A percentile compares a stretch with the other conserved stretches of the same genome.
Evolutionary conservation across 2,329 filamentous ascomycete species (phyloP).

Genomic region (Phyllosticta citriasiana): DNA sequence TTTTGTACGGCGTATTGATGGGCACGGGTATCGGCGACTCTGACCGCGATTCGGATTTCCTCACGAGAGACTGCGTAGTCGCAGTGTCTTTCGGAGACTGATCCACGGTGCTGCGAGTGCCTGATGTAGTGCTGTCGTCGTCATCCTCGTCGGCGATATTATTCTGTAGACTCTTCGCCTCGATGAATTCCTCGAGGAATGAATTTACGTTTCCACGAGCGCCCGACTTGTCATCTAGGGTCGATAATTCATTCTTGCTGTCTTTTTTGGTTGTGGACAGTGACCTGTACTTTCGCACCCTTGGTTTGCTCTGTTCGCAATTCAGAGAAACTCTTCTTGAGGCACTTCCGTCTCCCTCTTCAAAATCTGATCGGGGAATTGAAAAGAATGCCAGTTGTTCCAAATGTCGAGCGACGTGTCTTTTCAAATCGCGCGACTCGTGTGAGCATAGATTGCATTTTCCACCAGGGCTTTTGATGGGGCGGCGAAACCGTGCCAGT

Average conservation of each 20-base stretch:
- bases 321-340: neutral
- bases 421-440: constrained; percentile 5
- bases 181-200: neutral
- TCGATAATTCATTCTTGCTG: neutral
- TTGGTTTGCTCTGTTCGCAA: neutral
- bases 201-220: neutral
- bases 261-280: neutral
- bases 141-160: neutral
- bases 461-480: neutral
- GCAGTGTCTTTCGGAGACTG: neutral
- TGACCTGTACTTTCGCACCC: neutral
- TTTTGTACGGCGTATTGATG: neutral
- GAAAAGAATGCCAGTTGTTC: constrained; percentile 12
- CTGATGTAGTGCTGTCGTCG: neutral
- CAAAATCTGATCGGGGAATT: constrained; percentile 4
- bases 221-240: neutral
- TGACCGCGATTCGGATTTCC: neutral
- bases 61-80: neutral
- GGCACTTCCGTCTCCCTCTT: neutral
- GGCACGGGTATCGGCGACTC: neutral
- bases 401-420: constrained; percentile 12
- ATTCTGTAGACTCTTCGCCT: neutral
- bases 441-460: constrained; percentile 10
- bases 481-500: constrained; percentile 1
- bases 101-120: neutral